Base-by-base conservation (phyloP, 345 rosid species). In the Cardamine chenopodiifolia region DNA sequence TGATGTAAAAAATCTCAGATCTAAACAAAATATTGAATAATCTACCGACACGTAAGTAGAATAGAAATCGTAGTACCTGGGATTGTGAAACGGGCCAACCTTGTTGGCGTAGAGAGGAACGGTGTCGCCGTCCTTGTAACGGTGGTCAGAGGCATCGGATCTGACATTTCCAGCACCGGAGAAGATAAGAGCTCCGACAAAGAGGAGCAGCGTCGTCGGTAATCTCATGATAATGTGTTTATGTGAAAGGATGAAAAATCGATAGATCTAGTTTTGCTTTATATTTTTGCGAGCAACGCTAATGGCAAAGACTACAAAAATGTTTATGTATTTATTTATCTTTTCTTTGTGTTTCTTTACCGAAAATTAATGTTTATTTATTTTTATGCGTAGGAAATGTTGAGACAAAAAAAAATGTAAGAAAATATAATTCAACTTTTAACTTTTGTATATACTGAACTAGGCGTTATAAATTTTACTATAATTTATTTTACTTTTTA, bases 101-200 rank as follows among this genome's bases (percentile, higher is more conserved):
- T 91, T 91, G 71, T 91, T 91, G 78, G 91, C 91, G 72, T 91
- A 89, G 34, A 91, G 88, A 12, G 91, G 91, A 52, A 91, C 91
- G 4, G 74, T 12, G 37, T 89, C 90, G 17, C 90, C 83, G n/a
- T 78, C 85, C 59, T 84, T 82, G 85, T 83, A 91, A 35, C 87
- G 92, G 81, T 91, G 91, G 56, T 91, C 83, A 64, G 92, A 85
- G 56, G 85, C 84, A 52, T 86, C 90, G 31, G 92, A 85, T 82
- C 86, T 81, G 67, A 86, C 92, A 35, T 45, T 17, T 9, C 58
- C 72, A 10, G 64, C 26, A 74, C 66, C 78, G 62, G 49, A 83
- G 55, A 72, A 25, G 72, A 78, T 56, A 4, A 82, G 71, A 82
- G 85, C 74, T 55, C 79, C 82, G 39, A 80, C 13, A 12, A 85